Evolutionary conservation across 2,329 filamentous ascomycete species (phyloP), one percentile per base, ranked within the genome.

Genomic region (Diaporthe longicolla): DNA sequence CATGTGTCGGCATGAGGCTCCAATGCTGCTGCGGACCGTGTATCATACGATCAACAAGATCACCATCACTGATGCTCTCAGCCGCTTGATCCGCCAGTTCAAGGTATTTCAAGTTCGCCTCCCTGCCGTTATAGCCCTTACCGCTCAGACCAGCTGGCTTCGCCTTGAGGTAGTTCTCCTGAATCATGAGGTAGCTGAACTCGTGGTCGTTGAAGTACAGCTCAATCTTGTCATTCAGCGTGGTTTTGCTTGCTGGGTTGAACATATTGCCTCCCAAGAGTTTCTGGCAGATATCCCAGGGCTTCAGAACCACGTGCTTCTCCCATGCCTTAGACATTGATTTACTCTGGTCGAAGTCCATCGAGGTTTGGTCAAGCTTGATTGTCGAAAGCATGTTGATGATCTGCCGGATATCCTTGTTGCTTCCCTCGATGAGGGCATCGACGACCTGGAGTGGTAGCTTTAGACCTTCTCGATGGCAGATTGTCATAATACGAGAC

Each of bases 191-290:
- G 80, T 93, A 97, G 80, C 95, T 98, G 84, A 98, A 97, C 79
- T 99, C 97, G 80, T 99, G 97, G 79, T 99, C 97, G 82, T 99
- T 98, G 87, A 99, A 99, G 83, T 99, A 99, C 1, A 99, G 90
- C 84, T 99, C 96, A 76, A 97, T 97, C 87, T 99, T 99, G 83
- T 99, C 96, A 81, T 98, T 98, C 48, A 99, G 86, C 0, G 95
- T 97, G 4, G 94, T 87, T 77, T 94, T 97, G 84, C 95, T 97
- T 66, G 92, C 91, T 6, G 92, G 89, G 32, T 94, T 89, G 83
- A 98, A 99, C 83, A 98, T 91, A 50, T 95, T 94, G 5, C 95
- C 93, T 35, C 91, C 94, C 8, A 99, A 90, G 81, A 99, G 95
- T 85, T 98, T 98, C 81, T 93, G 90, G 76, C 94, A 95, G 79